Percentiles rank a stretch among this genome's conserved stretches.
Evolutionary conservation across 2,329 filamentous ascomycete genomes (phyloP).

Genomic region (Trichophyton verrucosum): DNA sequence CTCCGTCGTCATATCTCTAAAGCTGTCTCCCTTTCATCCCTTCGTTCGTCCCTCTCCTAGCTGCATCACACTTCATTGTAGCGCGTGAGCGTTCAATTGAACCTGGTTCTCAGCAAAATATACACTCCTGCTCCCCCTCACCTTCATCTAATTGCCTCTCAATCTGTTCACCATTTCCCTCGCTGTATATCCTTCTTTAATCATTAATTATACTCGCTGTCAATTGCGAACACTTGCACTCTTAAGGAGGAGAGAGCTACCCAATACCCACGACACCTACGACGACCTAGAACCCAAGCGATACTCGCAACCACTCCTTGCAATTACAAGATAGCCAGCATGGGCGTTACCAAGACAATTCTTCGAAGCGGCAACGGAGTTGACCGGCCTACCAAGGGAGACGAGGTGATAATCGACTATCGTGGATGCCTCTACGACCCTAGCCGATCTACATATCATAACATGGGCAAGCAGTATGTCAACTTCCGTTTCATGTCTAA

Average conservation of each 20-base stretch:
- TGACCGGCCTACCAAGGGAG: constrained; percentile 49
- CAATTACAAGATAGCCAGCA: constrained; percentile 22
- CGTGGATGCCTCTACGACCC: constrained; percentile 67
- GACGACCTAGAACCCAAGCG: neutral
- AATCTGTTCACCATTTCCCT: neutral
- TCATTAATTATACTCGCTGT: neutral
- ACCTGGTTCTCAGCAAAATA: neutral
- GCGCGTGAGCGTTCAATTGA: neutral
- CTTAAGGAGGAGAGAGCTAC: neutral
- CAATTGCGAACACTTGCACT: neutral
- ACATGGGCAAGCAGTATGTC: constrained; percentile 57
- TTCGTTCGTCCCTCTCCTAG: neutral
- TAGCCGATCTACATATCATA: constrained; percentile 45
- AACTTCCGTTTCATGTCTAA: neutral
- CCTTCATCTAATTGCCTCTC: neutral
- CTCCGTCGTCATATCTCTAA: neutral
- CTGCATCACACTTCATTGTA: neutral
- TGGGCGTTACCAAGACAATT: constrained; percentile 62
- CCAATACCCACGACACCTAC: neutral
- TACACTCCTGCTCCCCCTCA: neutral
- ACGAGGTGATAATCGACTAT: constrained; percentile 80
- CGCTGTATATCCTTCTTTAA: neutral
- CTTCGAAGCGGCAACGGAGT: constrained; percentile 49
- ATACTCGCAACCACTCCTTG: neutral
- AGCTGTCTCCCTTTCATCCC: neutral